A percentile compares a stretch with the other conserved stretches of the same genome.
These are phyloP conservation scores for Fusarium proliferatum DNA, from an alignment of 2,329 filamentous ascomycete species.

Conservation along the genomic window DNA sequence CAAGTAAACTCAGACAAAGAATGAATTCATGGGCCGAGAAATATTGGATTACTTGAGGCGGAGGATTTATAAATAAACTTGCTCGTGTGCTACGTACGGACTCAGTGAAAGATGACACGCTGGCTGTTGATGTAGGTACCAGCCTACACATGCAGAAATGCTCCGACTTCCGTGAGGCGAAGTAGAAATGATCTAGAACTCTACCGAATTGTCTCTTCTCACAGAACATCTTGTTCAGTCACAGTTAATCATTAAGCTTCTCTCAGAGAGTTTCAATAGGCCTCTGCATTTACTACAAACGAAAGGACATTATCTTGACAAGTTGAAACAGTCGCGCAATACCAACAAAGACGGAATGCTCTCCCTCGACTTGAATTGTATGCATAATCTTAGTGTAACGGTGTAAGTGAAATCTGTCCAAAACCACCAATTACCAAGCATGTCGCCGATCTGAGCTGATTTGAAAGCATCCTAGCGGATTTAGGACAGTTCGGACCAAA, in stretches of 20 bases:
- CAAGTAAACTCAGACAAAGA: not conserved
- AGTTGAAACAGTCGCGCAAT: not conserved
- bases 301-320: not conserved
- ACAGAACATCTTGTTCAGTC: not conserved
- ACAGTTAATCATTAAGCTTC: not conserved
- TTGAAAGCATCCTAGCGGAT: slow-evolving; percentile 24
- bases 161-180: slow-evolving; percentile 34
- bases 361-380: not conserved
- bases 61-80: slow-evolving; percentile 8
- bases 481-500: slow-evolving; percentile 6
- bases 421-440: slow-evolving; percentile 27
- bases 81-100: slow-evolving; percentile 4
- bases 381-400: not conserved
- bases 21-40: not conserved
- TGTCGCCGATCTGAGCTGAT: slow-evolving; percentile 21
- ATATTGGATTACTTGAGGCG: not conserved
- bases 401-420: slow-evolving; percentile 36
- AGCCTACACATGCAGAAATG: not conserved
- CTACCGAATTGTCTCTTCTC: slow-evolving; percentile 6
- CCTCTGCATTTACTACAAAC: not conserved
- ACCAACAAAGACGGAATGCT: not conserved
- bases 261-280: not conserved
- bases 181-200: slow-evolving; percentile 25
- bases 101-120: slow-evolving; percentile 42
- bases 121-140: slow-evolving; percentile 33